A percentile compares a stretch with the other conserved stretches of the same genome.
Conservation (phyloP, 352 stramenopile species). For the Pythium graminicola region DNA sequence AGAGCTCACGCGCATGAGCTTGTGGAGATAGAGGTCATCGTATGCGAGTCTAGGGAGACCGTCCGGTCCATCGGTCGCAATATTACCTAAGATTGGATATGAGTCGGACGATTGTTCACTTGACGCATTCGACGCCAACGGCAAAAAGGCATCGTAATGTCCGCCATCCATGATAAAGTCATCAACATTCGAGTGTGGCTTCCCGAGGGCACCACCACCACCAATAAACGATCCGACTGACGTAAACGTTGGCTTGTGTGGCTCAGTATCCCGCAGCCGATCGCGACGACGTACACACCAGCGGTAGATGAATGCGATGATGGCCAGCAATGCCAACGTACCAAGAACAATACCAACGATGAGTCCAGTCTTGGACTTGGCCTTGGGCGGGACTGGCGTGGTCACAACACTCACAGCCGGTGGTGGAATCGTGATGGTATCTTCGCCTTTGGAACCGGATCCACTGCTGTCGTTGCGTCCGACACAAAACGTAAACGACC, state of each 20-base stretch:
- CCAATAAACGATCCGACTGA: constrained; percentile 17
- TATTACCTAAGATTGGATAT: constrained; percentile 55
- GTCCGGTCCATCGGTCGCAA: constrained; percentile 61
- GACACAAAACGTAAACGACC: constrained; percentile 58
- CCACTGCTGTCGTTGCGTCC: constrained; percentile 21
- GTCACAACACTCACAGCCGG: constrained; percentile 1
- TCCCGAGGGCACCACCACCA: background rate
- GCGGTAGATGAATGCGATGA: constrained; percentile 13
- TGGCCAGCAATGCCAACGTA: constrained; percentile 9
- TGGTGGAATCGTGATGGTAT: too few species aligned
- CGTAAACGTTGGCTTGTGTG: constrained; percentile 22
- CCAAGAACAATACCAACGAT: constrained; percentile 21
- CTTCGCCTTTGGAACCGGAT: background rate
- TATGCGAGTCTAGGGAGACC: constrained; percentile 59
- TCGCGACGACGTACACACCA: constrained; percentile 13
- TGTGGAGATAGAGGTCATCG: constrained; percentile 63
- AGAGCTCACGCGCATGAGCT: constrained; percentile 64
- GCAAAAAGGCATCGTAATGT: constrained; percentile 14
- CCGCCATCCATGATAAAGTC: constrained; percentile 7
- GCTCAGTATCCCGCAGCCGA: constrained; percentile 9
- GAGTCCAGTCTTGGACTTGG: constrained; percentile 9
- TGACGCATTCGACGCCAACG: constrained; percentile 46
- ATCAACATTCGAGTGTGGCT: constrained; percentile 10
- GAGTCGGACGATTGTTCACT: constrained; percentile 43
- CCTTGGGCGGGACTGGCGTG: background rate